Percentiles rank a stretch among this genome's conserved stretches.
Evolutionary conservation across 2,329 filamentous ascomycete genomes (phyloP).

Genomic region (Fusarium concolor): DNA sequence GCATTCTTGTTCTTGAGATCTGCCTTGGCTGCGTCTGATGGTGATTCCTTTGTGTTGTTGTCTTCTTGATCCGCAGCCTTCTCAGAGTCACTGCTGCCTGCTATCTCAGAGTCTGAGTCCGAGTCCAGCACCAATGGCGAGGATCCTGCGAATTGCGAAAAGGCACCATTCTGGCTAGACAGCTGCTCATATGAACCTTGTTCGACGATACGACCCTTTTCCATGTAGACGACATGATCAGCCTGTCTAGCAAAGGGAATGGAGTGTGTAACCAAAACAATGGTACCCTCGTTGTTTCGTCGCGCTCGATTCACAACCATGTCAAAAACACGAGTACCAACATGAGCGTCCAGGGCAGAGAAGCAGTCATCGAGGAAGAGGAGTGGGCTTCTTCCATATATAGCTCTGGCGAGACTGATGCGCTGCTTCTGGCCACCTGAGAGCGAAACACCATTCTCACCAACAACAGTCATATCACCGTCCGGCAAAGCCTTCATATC

Average conservation of each 20-base stretch:
- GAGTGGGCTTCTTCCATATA: conserved; percentile 17
- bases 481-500: conserved; percentile 19
- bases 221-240: conserved; percentile 25
- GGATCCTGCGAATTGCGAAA: conserved; percentile 6
- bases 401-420: conserved; percentile 26
- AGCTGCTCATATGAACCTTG: conserved; percentile 19
- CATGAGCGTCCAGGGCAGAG: conserved; percentile 24
- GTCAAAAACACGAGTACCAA: conserved; percentile 23
- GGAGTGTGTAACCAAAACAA: conserved; percentile 20
- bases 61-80: rapidly evolving
- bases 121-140: background rate
- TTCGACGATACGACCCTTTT: conserved; percentile 3
- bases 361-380: conserved; percentile 31
- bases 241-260: conserved; percentile 26
- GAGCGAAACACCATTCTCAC: conserved; percentile 25
- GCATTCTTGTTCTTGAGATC: background rate
- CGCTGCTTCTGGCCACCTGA: conserved; percentile 31
- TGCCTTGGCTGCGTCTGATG: rapidly evolving
- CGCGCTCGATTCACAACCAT: conserved; percentile 22
- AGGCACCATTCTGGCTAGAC: background rate
- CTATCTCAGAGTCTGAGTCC: background rate
- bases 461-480: conserved; percentile 28
- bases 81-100: background rate
- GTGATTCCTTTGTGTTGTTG: rapidly evolving
- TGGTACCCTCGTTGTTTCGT: background rate